Percentiles rank a stretch among this genome's conserved stretches.
These are phyloP conservation scores for Phytophthora cactorum DNA, from an alignment of 352 stramenopile genomes.

Conservation along the genomic window DNA sequence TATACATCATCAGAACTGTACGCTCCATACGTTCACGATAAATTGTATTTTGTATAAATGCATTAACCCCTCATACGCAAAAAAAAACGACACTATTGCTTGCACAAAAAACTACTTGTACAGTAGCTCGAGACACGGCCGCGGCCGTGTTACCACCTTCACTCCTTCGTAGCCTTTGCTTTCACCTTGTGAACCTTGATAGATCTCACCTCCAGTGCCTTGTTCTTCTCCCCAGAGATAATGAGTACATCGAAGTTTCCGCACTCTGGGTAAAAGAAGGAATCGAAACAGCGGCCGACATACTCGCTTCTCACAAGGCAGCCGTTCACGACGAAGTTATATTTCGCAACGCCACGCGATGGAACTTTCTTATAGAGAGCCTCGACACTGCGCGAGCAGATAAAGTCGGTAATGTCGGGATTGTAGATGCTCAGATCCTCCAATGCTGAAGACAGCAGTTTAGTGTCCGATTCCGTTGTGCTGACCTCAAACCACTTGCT, in stretches of 20 bases:
- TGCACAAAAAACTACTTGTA: no score
- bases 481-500: not conserved
- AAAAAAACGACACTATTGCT: no score
- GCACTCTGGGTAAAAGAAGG: constrained; percentile 6
- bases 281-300: not conserved
- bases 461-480: not conserved
- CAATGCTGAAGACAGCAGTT: not conserved
- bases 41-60: no score
- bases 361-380: not conserved
- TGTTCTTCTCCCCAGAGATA: not conserved
- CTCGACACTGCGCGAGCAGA: not conserved
- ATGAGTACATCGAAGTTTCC: constrained; percentile 3
- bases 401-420: constrained; percentile 2
- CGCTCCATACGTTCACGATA: no score
- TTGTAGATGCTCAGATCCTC: constrained; percentile 2
- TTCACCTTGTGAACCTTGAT: constrained; percentile 9
- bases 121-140: no score
- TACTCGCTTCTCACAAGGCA: constrained; percentile 3
- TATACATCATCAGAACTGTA: no score
- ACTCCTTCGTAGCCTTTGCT: not conserved
- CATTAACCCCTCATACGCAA: no score
- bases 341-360: not conserved
- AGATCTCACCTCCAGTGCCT: constrained; percentile 6
- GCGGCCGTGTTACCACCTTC: not conserved
- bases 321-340: constrained; percentile 4